Evolutionary conservation across 495 filamentous ascomycete species (phyloP).

Genomic region (Bacidia rubella): DNA sequence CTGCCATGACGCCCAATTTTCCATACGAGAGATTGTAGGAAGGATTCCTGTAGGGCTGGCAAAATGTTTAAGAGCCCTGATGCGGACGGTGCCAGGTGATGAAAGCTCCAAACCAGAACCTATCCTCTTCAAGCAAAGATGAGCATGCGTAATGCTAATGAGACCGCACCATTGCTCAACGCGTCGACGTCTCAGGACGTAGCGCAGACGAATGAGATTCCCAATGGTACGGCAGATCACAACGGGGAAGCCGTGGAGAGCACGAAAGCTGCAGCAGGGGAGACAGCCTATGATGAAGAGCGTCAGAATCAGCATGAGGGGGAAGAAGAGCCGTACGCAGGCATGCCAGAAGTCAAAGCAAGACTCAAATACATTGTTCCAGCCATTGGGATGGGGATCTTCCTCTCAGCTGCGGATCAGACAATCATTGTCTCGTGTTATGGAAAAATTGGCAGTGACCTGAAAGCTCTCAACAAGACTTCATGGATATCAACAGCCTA

Average conservation of each 20-base stretch:
- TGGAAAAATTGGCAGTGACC: slow-evolving; percentile 66
- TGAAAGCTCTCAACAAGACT: slow-evolving; percentile 63
- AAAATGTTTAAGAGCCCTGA: too few relatives aligned
- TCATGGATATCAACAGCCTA: slow-evolving; percentile 74
- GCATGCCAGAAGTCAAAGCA: slow-evolving; percentile 21
- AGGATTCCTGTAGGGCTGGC: too few relatives aligned
- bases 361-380: slow-evolving; percentile 35
- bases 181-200: background rate
- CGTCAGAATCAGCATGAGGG: background rate
- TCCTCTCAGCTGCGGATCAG: slow-evolving; percentile 65
- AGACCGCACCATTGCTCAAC: background rate
- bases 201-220: background rate
- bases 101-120: background rate
- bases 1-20: too few relatives aligned
- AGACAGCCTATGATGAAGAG: background rate
- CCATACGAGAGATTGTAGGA: too few relatives aligned
- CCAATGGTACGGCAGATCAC: background rate
- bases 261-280: background rate
- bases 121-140: too few relatives aligned
- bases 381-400: slow-evolving; percentile 44
- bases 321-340: slow-evolving; percentile 17
- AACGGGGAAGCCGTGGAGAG: background rate
- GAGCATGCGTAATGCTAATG: background rate
- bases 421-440: slow-evolving; percentile 72
- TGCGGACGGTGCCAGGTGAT: too few relatives aligned